Conservation (phyloP, 2,329 filamentous ascomycete species). For the Fusarium dlaminii region DNA sequence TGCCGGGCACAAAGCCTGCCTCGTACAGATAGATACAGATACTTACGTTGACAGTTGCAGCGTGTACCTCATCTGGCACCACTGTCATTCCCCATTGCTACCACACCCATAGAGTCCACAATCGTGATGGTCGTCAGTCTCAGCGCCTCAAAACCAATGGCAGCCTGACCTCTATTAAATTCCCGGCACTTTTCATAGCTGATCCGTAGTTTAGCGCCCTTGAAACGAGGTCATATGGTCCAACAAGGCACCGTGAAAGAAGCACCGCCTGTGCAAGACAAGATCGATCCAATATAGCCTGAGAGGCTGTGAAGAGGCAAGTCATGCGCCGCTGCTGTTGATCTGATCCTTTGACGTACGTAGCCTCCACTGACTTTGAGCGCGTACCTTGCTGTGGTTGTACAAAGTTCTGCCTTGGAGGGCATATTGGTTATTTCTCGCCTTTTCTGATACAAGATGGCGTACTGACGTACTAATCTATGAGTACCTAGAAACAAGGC, state of each 20-base stretch:
- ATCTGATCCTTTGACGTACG: constrained; percentile 5
- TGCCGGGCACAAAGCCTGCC: background rate
- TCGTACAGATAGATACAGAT: constrained; percentile 17
- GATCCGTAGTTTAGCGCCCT: constrained; percentile 32
- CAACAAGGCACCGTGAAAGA: constrained; percentile 21
- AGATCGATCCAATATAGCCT: constrained; percentile 20
- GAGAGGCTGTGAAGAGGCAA: constrained; percentile 3
- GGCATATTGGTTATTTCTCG: background rate
- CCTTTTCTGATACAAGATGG: background rate
- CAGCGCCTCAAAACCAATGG: constrained; percentile 23
- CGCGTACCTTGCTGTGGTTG: background rate
- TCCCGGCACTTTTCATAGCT: constrained; percentile 29
- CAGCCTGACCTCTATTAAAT: constrained; percentile 25
- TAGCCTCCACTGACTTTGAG: background rate
- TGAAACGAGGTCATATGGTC: constrained; percentile 33
- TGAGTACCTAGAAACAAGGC: background rate
- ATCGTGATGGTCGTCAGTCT: constrained; percentile 25
- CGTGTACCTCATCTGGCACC: constrained; percentile 18
- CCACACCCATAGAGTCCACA: constrained; percentile 27
- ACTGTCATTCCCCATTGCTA: constrained; percentile 13
- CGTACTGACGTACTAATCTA: background rate
- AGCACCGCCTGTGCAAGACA: background rate
- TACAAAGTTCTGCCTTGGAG: background rate
- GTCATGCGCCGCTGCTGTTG: constrained; percentile 4
- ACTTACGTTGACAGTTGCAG: constrained; percentile 22